A percentile compares a stretch with the other conserved stretches of the same genome.
Conservation (phyloP, 148 eudicot species). For the Rheum nobile region DNA sequence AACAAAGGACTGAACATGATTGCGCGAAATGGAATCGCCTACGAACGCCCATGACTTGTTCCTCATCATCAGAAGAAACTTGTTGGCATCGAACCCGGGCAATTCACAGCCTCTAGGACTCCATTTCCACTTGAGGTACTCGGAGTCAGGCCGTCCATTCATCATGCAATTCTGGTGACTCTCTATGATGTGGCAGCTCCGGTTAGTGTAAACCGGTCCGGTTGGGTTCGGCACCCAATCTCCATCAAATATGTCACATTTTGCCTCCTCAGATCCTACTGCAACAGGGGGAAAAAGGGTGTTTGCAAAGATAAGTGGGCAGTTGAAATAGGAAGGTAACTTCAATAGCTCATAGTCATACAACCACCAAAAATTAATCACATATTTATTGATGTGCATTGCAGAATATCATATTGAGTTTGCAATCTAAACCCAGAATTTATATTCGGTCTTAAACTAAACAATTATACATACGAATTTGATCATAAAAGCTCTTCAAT, state of each 20-base stretch:
- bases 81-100: constrained; percentile 40
- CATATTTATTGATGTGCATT: neutral
- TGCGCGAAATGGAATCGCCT: constrained; percentile 84
- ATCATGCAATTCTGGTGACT: constrained; percentile 66
- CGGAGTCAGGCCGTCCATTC: constrained; percentile 77
- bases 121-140: constrained; percentile 72
- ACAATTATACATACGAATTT: neutral
- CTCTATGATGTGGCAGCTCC: constrained; percentile 46
- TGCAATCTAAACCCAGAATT: neutral
- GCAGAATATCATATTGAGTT: neutral
- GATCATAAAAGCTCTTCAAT: neutral
- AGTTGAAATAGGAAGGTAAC: neutral
- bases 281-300: neutral
- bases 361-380: neutral
- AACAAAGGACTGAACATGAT: constrained; percentile 78
- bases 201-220: constrained; percentile 53
- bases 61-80: constrained; percentile 49
- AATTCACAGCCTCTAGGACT: constrained; percentile 48
- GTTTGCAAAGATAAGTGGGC: neutral
- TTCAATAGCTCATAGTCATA: neutral
- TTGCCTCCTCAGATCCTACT: constrained; percentile 11
- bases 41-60: constrained; percentile 66
- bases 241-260: constrained; percentile 66
- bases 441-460: too few relatives aligned
- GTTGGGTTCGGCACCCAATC: constrained; percentile 51